A percentile compares a stretch with the other conserved stretches of the same genome.
Evolutionary conservation across 108 stramenopile genomes (phyloP).

Genomic region (Cyclotella kingstonii): DNA sequence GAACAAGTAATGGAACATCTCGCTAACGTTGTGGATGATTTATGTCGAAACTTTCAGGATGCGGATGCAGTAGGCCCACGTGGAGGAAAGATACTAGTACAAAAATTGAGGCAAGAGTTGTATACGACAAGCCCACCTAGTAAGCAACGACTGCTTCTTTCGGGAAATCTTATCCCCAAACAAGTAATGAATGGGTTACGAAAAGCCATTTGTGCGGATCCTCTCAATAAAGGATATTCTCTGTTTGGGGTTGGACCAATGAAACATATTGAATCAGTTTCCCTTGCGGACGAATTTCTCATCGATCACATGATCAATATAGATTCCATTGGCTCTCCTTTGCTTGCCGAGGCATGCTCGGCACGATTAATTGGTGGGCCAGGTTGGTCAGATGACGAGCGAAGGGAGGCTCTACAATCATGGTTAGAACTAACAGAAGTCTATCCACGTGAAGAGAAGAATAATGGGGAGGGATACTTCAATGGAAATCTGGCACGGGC

Average conservation of each 20-base stretch:
- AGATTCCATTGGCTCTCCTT: slow-evolving; percentile 24
- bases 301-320: slow-evolving; percentile 58
- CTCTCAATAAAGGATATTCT: slow-evolving; percentile 53
- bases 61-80: slow-evolving; percentile 25
- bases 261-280: slow-evolving; percentile 51
- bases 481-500: slow-evolving; percentile 79
- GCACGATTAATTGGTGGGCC: slow-evolving; percentile 69
- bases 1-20: slow-evolving; percentile 43
- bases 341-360: slow-evolving; percentile 65
- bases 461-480: slow-evolving; percentile 39
- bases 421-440: slow-evolving; percentile 63
- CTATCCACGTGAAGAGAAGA: slow-evolving; percentile 20
- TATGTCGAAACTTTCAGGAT: slow-evolving; percentile 9
- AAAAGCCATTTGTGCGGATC: slow-evolving; percentile 43
- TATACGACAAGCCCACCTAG: slow-evolving; percentile 30
- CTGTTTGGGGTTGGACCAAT: slow-evolving; percentile 59
- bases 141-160: slow-evolving; percentile 28
- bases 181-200: slow-evolving; percentile 59
- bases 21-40: slow-evolving; percentile 8
- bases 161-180: slow-evolving; percentile 49
- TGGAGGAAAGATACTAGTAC: slow-evolving; percentile 40
- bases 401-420: slow-evolving; percentile 44
- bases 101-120: slow-evolving; percentile 34
- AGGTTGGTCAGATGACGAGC: slow-evolving; percentile 56
- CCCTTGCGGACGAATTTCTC: slow-evolving; percentile 66